Conservation (phyloP, 805 yeast species). For the Grigorovia yakushimaensis region DNA sequence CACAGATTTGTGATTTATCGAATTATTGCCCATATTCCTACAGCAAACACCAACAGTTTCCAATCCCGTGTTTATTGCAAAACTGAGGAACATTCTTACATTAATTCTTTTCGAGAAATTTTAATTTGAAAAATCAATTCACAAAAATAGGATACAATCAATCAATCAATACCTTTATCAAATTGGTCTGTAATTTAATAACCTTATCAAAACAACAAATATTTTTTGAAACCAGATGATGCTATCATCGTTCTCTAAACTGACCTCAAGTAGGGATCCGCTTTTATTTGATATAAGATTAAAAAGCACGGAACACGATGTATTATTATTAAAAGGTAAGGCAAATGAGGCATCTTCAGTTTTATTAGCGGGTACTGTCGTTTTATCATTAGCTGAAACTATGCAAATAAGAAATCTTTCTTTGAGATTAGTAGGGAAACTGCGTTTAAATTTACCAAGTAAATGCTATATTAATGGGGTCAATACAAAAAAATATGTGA, state of each 20-base stretch:
- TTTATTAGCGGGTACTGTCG: conserved; percentile 67
- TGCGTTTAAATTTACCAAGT: conserved; percentile 51
- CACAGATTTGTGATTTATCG: too few relatives aligned
- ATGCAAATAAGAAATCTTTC: conserved; percentile 53
- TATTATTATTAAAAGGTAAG: conserved; percentile 69
- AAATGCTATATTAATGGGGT: conserved; percentile 29
- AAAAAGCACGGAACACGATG: conserved; percentile 53
- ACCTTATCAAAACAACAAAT: background rate
- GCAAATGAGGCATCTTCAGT: conserved; percentile 71
- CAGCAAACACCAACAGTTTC: background rate
- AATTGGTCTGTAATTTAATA: too few relatives aligned
- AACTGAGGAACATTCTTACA: background rate
- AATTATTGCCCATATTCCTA: too few relatives aligned
- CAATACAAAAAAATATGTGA: conserved; percentile 38
- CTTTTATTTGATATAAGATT: conserved; percentile 47
- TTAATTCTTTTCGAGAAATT: background rate
- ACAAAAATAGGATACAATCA: background rate
- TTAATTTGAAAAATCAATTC: background rate
- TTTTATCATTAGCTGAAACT: conserved; percentile 68
- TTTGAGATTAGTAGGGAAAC: conserved; percentile 53
- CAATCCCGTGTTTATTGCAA: background rate
- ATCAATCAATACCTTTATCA: too few relatives aligned
- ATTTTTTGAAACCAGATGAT: background rate
- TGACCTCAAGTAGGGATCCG: conserved; percentile 16
- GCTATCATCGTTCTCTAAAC: conserved; percentile 10